Base-by-base conservation (phyloP, 495 filamentous ascomycete genomes). In the Physcia stellaris region DNA sequence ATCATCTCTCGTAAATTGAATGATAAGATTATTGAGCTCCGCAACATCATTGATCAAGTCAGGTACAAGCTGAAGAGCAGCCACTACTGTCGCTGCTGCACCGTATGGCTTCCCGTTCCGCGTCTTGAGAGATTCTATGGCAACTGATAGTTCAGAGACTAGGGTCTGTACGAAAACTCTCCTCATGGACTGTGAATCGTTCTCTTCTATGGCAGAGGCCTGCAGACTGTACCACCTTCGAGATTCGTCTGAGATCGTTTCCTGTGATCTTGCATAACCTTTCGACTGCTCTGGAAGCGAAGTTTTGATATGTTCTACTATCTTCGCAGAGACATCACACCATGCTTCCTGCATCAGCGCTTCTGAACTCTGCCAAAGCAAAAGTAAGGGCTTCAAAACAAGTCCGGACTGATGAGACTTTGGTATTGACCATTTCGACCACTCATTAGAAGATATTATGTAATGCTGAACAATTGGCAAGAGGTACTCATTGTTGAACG, bases 71-170 rank as follows among this genome's bases (percentile, higher is more conserved):
- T 57, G 54, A 29, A 68, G 46, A 37, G 61, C 63, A 28, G 64
- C 58, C 42, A 72, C 64, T 3, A 90, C 50, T 3, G 75, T 64
- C 4, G 70, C 70, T 15, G 86, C 82, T 11, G 80, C 80, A 11
- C 80, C 83, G 48, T 83, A 93, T 0, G 84, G 81, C 49, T 90
- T 90, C 31, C 83, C 85, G 45, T 86, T 82, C 33, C 81, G 64
- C 19, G 59, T 59, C 28, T 57, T 58, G 12, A 80, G 41, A 2
- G 73, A 53, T 13, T 66, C 47, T 11, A 75, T 40, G 35, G 73
- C 70, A 28, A 58, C 59, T 22, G 59, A 52, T 10, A 80, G 51
- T 32, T 80, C 60, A 3, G 41, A 42, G 7, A 52, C 33, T 31
- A 51, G 61, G 35, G 42, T 45, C 10, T 40, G 41, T 29, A 54